phyloP scores from a whole-genome alignment of 768 basidiomycete species.

The Tephrocybe sp. region DNA sequence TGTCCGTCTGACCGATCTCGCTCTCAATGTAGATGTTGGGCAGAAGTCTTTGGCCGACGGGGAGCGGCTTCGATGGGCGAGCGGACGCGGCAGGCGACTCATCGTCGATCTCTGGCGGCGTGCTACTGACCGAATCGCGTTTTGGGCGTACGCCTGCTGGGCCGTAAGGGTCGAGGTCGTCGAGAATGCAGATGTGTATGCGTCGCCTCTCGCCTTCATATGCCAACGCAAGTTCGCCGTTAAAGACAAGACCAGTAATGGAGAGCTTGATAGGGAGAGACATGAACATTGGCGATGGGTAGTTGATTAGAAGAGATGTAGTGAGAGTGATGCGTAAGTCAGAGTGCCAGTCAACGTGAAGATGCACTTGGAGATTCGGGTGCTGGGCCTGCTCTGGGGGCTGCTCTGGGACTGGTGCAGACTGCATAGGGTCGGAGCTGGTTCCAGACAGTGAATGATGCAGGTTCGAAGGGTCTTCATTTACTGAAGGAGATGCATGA shows the following conservation, averaged over 20 bases:
- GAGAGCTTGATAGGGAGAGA: constrained; percentile 91
- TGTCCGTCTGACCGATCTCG: constrained; percentile 94
- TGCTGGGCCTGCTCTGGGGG: constrained; percentile 13
- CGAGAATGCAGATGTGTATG: constrained; percentile 86
- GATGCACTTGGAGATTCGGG: constrained; percentile 86
- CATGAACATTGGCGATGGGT: constrained; percentile 97
- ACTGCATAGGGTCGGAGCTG: constrained; percentile 19
- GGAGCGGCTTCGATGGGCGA: constrained; percentile 63
- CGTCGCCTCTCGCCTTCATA: constrained; percentile 83
- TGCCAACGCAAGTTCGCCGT: constrained; percentile 86
- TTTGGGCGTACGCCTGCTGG: constrained; percentile 59
- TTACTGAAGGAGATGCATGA: constrained; percentile 17
- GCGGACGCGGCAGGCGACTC: constrained; percentile 41
- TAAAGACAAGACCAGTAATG: constrained; percentile 86
- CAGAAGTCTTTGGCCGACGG: constrained; percentile 80
- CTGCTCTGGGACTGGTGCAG: constrained; percentile 2
- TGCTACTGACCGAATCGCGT: constrained; percentile 44
- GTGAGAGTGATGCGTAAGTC: constrained; percentile 87
- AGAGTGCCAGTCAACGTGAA: constrained; percentile 84
- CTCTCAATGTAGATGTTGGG: constrained; percentile 91
- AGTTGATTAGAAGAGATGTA: constrained; percentile 94
- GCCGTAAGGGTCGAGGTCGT: constrained; percentile 84
- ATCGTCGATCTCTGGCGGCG: constrained; percentile 66
- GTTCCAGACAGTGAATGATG: neutral
- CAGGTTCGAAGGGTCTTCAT: constrained; percentile 8